These are phyloP conservation scores for Fusarium domesticum DNA, from an alignment of 2,329 filamentous ascomycete species.

Conservation along the genomic window DNA sequence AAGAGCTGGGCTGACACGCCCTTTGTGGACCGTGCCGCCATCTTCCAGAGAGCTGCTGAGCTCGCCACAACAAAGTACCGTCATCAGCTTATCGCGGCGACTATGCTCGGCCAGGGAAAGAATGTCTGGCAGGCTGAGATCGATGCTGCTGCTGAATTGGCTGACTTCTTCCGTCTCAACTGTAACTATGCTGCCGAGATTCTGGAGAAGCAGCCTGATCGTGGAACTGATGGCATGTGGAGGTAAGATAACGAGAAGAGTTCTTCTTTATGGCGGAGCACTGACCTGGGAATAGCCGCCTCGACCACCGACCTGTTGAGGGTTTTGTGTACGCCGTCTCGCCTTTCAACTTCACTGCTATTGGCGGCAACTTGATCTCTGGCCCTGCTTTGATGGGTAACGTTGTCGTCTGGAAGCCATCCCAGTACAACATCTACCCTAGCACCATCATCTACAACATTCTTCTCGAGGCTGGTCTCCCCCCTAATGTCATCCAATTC, in stretches of 20 bases:
- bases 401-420: slow-evolving; percentile 95
- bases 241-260: slow-evolving; percentile 15
- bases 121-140: slow-evolving; percentile 99
- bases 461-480: slow-evolving; percentile 84
- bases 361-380: slow-evolving; percentile 79
- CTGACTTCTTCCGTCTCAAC: slow-evolving; percentile 90
- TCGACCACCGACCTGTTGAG: slow-evolving; percentile 88
- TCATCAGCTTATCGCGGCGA: slow-evolving; percentile 92
- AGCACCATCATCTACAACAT: slow-evolving; percentile 91
- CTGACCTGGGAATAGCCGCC: slow-evolving; percentile 54
- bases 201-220: slow-evolving; percentile 35
- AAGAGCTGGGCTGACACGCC: slow-evolving; percentile 78
- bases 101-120: slow-evolving; percentile 95
- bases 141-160: slow-evolving; percentile 86
- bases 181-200: slow-evolving; percentile 73
- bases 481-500: slow-evolving; percentile 86
- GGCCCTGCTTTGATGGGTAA: slow-evolving; percentile 88
- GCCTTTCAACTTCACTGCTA: slow-evolving; percentile 96
- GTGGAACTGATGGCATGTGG: slow-evolving; percentile 32
- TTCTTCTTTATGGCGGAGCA: neutral
- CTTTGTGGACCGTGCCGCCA: slow-evolving; percentile 84
- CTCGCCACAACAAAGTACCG: slow-evolving; percentile 87
- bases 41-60: slow-evolving; percentile 95
- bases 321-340: slow-evolving; percentile 93
- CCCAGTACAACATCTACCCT: slow-evolving; percentile 76